Evolutionary conservation across 2,329 filamentous ascomycete genomes (phyloP).

Genomic region (Helotiales sp.): DNA sequence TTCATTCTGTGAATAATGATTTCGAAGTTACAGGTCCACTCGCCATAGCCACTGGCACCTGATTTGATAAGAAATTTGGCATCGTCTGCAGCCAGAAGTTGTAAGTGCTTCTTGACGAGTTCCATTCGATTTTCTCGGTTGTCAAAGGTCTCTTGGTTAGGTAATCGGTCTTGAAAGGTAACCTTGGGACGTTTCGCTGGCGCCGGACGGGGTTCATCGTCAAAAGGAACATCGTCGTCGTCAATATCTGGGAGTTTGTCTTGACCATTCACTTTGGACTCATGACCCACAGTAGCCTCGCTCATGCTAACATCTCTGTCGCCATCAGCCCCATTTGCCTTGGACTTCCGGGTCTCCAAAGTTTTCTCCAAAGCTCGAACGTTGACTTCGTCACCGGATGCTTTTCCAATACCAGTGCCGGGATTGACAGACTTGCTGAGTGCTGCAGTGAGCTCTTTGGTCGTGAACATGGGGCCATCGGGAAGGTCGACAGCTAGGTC

Average conservation of each 20-base stretch:
- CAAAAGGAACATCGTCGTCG: conserved; percentile 24
- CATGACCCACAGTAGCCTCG: conserved; percentile 20
- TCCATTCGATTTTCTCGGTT: conserved; percentile 46
- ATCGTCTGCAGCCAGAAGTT: conserved; percentile 68
- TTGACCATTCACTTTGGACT: conserved; percentile 15
- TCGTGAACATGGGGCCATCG: conserved; percentile 46
- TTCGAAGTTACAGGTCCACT: conserved; percentile 86
- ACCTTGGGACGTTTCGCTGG: conserved; percentile 40
- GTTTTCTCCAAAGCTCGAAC: conserved; percentile 50
- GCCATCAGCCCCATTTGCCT: conserved; percentile 23
- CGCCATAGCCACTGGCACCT: conserved; percentile 61
- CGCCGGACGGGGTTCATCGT: conserved; percentile 23
- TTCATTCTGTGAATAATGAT: conserved; percentile 69
- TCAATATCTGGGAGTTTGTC: neutral
- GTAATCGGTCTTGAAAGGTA: conserved; percentile 50
- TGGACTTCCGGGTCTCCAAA: conserved; percentile 32
- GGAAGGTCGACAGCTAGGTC: conserved; percentile 40
- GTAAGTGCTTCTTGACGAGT: conserved; percentile 71
- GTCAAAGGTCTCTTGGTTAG: conserved; percentile 14
- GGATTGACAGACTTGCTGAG: conserved; percentile 54
- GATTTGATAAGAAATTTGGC: conserved; percentile 68
- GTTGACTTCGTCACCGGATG: conserved; percentile 47
- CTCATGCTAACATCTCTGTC: conserved; percentile 19
- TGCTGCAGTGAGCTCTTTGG: conserved; percentile 55
- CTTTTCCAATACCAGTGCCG: conserved; percentile 57